Conservation (phyloP, 2,329 filamentous ascomycete genomes). For the Ophiostoma sp. region DNA sequence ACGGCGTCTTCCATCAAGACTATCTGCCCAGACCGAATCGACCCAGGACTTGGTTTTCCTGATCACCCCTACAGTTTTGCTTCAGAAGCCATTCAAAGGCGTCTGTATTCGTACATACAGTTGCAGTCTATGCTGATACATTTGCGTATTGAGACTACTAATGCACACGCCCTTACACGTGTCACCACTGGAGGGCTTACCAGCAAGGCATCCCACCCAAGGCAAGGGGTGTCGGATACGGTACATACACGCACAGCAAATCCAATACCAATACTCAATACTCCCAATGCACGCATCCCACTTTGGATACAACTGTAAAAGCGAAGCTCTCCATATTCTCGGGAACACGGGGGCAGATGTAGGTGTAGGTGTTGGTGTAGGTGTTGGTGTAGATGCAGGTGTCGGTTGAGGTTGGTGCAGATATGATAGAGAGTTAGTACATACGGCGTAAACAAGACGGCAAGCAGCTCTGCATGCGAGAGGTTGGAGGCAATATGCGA, state of each 20-base stretch:
- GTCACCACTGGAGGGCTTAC: constrained; percentile 10
- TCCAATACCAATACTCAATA: not conserved
- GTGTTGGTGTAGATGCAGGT: not conserved
- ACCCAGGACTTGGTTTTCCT: not conserved
- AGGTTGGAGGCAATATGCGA: not conserved
- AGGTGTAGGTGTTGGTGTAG: not conserved
- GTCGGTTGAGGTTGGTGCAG: no score
- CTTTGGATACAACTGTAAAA: not conserved
- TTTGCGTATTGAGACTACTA: not conserved
- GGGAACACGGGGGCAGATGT: not conserved
- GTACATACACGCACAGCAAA: not conserved
- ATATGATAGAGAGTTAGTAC: no score
- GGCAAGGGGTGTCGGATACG: constrained; percentile 1
- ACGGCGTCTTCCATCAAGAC: not conserved
- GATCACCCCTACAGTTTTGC: no score
- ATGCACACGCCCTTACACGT: constrained; percentile 12
- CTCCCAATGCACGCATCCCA: constrained; percentile 1
- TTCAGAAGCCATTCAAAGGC: no score
- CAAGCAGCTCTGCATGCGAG: not conserved
- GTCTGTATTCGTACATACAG: not conserved
- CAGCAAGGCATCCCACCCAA: not conserved
- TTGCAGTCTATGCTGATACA: no score
- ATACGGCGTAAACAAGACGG: no score
- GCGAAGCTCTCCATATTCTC: constrained; percentile 5
- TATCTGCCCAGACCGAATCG: not conserved